Evolutionary conservation across 2,329 filamentous ascomycete genomes (phyloP).

Genomic region (Fonsecaea monophora): DNA sequence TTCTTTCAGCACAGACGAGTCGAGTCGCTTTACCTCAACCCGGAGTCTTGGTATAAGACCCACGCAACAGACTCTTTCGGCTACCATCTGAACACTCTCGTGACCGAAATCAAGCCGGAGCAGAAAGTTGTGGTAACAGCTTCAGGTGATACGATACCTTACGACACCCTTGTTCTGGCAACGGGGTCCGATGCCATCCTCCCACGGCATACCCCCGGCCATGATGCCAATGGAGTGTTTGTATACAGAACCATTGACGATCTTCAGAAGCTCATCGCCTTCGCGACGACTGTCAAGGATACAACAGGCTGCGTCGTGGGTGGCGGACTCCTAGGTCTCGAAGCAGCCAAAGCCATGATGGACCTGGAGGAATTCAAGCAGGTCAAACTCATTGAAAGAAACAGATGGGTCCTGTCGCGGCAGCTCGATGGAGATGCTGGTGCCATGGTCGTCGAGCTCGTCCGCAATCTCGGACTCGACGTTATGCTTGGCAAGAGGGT

Average conservation of each 20-base stretch:
- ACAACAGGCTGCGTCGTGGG: constrained; percentile 79
- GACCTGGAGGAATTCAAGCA: constrained; percentile 76
- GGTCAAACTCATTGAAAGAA: constrained; percentile 81
- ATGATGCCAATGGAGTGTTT: constrained; percentile 83
- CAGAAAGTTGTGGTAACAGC: constrained; percentile 73
- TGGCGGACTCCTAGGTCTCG: constrained; percentile 81
- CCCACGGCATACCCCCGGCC: constrained; percentile 73
- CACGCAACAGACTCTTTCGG: constrained; percentile 71
- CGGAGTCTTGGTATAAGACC: constrained; percentile 77
- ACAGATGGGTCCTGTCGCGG: constrained; percentile 79
- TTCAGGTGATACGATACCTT: constrained; percentile 71
- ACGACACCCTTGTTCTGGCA: constrained; percentile 82
- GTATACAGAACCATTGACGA: constrained; percentile 89
- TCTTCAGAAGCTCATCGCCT: constrained; percentile 76
- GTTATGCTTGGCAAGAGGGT: constrained; percentile 80
- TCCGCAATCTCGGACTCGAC: constrained; percentile 77
- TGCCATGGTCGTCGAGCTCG: constrained; percentile 80
- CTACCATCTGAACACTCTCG: constrained; percentile 77
- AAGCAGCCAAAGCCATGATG: constrained; percentile 91
- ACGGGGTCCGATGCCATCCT: constrained; percentile 86
- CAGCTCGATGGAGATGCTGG: constrained; percentile 85
- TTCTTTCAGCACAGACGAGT: constrained; percentile 87
- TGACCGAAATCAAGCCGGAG: constrained; percentile 69
- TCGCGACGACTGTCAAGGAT: constrained; percentile 70
- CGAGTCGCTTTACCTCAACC: constrained; percentile 87